Evolutionary conservation across 78 protist genomes (phyloP).

Genomic region (Bodo saltans): DNA sequence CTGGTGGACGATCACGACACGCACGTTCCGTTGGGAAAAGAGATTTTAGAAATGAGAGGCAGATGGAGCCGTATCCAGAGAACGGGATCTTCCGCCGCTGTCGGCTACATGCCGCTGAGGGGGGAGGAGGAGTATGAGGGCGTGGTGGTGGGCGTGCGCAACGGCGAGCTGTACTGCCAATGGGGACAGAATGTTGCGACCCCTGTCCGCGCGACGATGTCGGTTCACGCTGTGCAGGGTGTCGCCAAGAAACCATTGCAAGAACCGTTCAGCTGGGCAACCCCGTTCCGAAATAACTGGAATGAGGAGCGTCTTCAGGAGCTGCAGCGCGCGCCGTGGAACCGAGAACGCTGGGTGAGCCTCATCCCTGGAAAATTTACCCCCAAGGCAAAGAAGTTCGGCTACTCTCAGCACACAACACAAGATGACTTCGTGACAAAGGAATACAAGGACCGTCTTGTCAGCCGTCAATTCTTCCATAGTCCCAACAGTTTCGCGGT

Average conservation of each 20-base stretch:
- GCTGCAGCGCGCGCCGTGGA: background rate
- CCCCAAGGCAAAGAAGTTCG: background rate
- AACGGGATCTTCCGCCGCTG: no score
- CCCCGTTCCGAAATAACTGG: background rate
- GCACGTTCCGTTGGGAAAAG: no score
- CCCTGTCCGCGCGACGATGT: no score
- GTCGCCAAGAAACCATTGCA: no score
- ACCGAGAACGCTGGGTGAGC: background rate
- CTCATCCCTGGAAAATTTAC: background rate
- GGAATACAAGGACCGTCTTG: background rate
- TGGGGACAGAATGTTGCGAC: no score
- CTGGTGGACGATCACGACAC: no score
- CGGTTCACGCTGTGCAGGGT: no score
- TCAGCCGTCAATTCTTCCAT: background rate
- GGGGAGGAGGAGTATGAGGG: no score
- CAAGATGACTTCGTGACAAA: background rate
- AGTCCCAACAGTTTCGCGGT: background rate
- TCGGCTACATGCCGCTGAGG: no score
- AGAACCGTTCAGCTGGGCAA: background rate
- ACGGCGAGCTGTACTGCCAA: background rate
- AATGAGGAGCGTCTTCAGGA: background rate
- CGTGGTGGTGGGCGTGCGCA: background rate
- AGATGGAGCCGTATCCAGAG: no score
- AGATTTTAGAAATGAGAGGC: no score
- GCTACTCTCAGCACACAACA: background rate